A percentile compares a stretch with the other conserved stretches of the same genome.
These are phyloP conservation scores for Lasiosphaeris hirsuta DNA, from an alignment of 495 filamentous ascomycete species.

Conservation along the genomic window DNA sequence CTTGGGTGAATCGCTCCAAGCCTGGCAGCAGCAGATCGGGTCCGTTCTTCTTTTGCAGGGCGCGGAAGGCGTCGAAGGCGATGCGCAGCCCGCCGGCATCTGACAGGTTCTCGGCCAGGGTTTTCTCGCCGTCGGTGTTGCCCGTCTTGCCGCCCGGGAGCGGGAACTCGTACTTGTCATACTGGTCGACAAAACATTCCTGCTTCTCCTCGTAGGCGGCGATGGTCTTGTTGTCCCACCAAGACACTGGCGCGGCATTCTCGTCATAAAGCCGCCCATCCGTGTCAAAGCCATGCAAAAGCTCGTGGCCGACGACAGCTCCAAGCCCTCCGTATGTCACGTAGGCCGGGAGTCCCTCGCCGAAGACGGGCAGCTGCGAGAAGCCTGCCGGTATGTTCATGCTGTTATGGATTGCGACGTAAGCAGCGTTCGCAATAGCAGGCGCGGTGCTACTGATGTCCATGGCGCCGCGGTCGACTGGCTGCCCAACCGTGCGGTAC, in stretches of 20 bases:
- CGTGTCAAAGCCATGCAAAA: slow-evolving; percentile 73
- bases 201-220: slow-evolving; percentile 57
- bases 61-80: slow-evolving; percentile 61
- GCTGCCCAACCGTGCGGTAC: slow-evolving; percentile 59
- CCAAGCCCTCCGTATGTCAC: slow-evolving; percentile 64
- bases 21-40: slow-evolving; percentile 58
- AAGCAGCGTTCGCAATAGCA: slow-evolving; percentile 59
- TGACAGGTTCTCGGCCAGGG: slow-evolving; percentile 72
- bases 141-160: slow-evolving; percentile 50
- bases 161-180: slow-evolving; percentile 57
- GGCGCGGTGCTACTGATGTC: slow-evolving; percentile 46
- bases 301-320: slow-evolving; percentile 47
- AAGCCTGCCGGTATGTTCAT: slow-evolving; percentile 73
- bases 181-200: slow-evolving; percentile 69
- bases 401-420: slow-evolving; percentile 61
- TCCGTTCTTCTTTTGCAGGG: slow-evolving; percentile 45
- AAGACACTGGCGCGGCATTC: slow-evolving; percentile 62
- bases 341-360: slow-evolving; percentile 59
- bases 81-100: slow-evolving; percentile 68
- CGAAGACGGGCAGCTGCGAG: slow-evolving; percentile 68
- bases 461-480: slow-evolving; percentile 50
- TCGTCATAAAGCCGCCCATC: slow-evolving; percentile 65
- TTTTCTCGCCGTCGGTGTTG: slow-evolving; percentile 66
- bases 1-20: slow-evolving; percentile 60
- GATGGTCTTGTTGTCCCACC: slow-evolving; percentile 63